Conservation (phyloP, 2,329 filamentous ascomycete species). For the Penicillium capsulatum region DNA sequence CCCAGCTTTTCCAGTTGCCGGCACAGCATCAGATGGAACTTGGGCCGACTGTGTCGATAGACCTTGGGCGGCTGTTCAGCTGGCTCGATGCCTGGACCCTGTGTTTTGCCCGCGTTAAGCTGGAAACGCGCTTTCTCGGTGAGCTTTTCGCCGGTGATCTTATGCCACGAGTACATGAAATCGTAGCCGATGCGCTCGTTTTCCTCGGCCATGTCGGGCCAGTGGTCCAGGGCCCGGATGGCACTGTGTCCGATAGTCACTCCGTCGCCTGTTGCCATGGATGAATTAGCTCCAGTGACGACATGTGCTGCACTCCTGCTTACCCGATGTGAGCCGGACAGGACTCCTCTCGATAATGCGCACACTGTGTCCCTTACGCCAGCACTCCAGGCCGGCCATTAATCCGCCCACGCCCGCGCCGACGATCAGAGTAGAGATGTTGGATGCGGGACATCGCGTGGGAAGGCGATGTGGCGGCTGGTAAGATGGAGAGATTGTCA, state of each 20-base stretch:
- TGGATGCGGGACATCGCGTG: slow-evolving; percentile 10
- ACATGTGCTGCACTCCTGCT: no score
- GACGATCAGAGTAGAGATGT: slow-evolving; percentile 22
- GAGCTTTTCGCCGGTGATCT: slow-evolving; percentile 19
- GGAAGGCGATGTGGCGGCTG: slow-evolving; percentile 3
- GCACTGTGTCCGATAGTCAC: slow-evolving; percentile 17
- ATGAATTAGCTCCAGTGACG: no score
- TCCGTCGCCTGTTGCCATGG: slow-evolving; percentile 26
- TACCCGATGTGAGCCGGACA: slow-evolving; percentile 1
- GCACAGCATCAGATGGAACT: slow-evolving; percentile 16
- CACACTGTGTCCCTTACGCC: slow-evolving; percentile 29
- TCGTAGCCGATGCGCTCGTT: slow-evolving; percentile 8
- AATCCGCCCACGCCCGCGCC: slow-evolving; percentile 29
- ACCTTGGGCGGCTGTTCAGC: slow-evolving; percentile 1
- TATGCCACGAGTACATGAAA: slow-evolving; percentile 17
- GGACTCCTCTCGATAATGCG: slow-evolving; percentile 22
- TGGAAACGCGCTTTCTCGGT: slow-evolving; percentile 12
- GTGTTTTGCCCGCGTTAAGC: background rate
- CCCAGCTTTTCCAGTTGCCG: slow-evolving; percentile 17
- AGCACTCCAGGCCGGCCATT: slow-evolving; percentile 25
- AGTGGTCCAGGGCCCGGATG: slow-evolving; percentile 14
- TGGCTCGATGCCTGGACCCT: background rate
- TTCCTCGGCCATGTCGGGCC: slow-evolving; percentile 18
- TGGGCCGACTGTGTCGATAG: slow-evolving; percentile 17
- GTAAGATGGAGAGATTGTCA: no score